Evolutionary conservation across 2,329 filamentous ascomycete species (phyloP), one percentile per base, ranked within the genome.

Genomic region (Emmonsiellopsis sp.): DNA sequence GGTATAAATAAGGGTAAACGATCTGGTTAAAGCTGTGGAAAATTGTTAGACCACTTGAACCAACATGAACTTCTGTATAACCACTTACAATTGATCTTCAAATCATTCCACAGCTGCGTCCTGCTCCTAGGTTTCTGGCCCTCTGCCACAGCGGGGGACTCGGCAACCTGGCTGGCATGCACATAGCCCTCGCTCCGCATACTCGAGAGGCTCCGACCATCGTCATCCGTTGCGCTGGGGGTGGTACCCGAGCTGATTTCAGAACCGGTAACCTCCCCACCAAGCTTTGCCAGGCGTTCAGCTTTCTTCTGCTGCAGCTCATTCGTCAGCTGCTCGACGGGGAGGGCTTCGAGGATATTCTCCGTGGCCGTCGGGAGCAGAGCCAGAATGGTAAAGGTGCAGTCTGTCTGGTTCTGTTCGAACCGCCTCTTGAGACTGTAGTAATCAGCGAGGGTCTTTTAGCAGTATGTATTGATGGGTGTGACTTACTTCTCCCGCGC

Each of bases 401-500:
- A 98, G 72, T 98, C 93, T 68, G 95, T 92, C 69, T 98, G 93
- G 71, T 98, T 98, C 73, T 98, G 93, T 70, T 97, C 89, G 73
- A 98, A 98, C 66, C 93, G 87, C 55, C 93, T 87, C 50, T 91
- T 90, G 57, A 98, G 81, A 71, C 92, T 97, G 63, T 31, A 56
- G 13, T 30, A 35, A 11, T 44, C 34, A 50, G 26, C 9, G n/a
- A 2, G 26, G 7, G 10, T n/a, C 41, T 44, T 7, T 16, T 15
- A 26, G 10, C 7, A 31, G 10, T 2, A 26, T 16, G 32, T 26
- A 20, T 37, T 31, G n/a, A 16, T 9, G 50, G 16, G 48, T 15
- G 15, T n/a, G 11, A 65, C 82, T 63, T 75, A 96, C 92, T 98
- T 98, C 75, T 98, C 93, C 70, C 92, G 91, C 51, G 92, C 88